Evolutionary conservation across 169 alveolate species (phyloP).

Genomic region (Miamiensis avidus): DNA sequence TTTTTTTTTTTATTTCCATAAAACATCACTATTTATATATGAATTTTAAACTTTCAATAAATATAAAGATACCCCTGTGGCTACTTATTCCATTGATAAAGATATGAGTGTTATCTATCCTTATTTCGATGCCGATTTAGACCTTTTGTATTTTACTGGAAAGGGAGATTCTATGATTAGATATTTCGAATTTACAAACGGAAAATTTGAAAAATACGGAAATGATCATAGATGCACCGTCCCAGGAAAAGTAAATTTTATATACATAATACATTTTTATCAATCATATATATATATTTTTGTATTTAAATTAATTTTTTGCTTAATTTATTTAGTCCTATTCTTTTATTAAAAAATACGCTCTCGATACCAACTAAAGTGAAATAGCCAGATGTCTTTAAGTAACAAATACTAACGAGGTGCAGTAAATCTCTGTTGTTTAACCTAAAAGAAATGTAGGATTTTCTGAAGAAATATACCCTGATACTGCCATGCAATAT

Average conservation of each 20-base stretch:
- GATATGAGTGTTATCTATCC: constrained; percentile 23
- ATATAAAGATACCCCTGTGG: background rate
- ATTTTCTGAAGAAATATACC: background rate
- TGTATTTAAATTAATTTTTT: too few species aligned
- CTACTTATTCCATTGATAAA: constrained; percentile 10
- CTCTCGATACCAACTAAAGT: background rate
- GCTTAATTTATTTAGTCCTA: background rate
- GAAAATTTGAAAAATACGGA: constrained; percentile 17
- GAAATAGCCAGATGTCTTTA: background rate
- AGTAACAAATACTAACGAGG: background rate
- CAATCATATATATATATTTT: background rate
- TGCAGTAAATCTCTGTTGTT: background rate
- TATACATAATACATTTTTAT: background rate
- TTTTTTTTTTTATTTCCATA: too few species aligned
- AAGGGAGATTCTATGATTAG: constrained; percentile 37
- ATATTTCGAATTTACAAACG: constrained; percentile 33
- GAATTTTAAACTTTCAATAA: too few species aligned
- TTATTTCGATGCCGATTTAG: constrained; percentile 19
- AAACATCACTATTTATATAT: too few species aligned
- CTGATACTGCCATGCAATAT: background rate
- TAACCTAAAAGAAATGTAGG: background rate
- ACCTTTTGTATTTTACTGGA: constrained; percentile 27
- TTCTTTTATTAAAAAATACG: background rate
- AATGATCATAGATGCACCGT: constrained; percentile 1
- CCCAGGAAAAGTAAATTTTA: constrained; percentile 7